Percentiles rank a stretch among this genome's conserved stretches.
Conservation (phyloP, 768 basidiomycete genomes). For the Vishniacozyma victoriae region DNA sequence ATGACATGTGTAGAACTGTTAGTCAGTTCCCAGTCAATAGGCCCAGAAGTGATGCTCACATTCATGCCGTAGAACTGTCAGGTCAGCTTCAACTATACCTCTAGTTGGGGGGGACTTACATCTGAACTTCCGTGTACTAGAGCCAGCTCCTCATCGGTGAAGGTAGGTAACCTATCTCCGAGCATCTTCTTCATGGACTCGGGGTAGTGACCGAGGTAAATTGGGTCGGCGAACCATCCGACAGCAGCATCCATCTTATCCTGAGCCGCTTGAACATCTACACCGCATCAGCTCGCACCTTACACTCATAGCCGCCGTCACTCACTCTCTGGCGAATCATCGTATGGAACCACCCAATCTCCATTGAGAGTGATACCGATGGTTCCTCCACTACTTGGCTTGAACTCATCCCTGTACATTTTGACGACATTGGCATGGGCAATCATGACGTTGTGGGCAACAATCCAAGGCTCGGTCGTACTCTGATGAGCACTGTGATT, state of each 20-base stretch:
- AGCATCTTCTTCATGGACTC: conserved; percentile 34
- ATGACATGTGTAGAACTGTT: conserved; percentile 34
- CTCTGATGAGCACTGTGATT: conserved; percentile 20
- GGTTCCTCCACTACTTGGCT: conserved; percentile 57
- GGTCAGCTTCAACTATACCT: neutral
- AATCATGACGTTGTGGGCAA: conserved; percentile 63
- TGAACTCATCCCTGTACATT: conserved; percentile 63
- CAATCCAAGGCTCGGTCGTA: conserved; percentile 45
- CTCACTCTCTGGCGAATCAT: conserved; percentile 63
- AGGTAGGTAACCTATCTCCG: conserved; percentile 38
- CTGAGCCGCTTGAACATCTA: conserved; percentile 65
- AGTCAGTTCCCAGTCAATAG: neutral
- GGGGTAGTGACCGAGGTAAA: conserved; percentile 69
- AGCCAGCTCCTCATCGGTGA: conserved; percentile 35
- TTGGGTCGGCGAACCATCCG: conserved; percentile 58
- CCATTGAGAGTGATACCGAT: conserved; percentile 78
- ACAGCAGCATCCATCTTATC: conserved; percentile 67
- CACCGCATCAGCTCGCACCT: neutral
- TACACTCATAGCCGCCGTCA: conserved; percentile 9
- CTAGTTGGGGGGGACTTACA: conserved; percentile 16
- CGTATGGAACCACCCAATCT: conserved; percentile 69
- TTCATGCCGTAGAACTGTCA: conserved; percentile 29
- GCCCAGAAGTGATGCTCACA: conserved; percentile 4
- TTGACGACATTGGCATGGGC: conserved; percentile 65
- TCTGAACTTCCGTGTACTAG: conserved; percentile 43